These are phyloP conservation scores for Fistulinella prunicolor DNA, from an alignment of 768 basidiomycete species.

Conservation along the genomic window DNA sequence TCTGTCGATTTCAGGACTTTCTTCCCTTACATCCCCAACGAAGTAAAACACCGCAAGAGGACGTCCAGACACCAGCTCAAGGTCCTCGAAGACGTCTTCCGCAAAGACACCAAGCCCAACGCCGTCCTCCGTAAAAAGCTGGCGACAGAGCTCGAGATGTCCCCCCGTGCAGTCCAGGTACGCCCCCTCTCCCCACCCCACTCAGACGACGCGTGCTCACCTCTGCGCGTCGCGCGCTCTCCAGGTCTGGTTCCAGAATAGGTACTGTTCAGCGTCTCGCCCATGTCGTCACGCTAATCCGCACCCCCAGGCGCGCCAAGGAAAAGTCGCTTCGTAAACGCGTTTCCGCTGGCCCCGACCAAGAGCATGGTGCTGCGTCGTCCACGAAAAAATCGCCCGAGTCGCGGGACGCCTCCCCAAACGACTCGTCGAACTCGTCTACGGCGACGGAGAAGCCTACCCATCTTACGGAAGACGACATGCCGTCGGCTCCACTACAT, in stretches of 20 bases:
- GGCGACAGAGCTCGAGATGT: constrained; percentile 84
- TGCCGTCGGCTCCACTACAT: constrained; percentile 1
- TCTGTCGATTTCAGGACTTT: constrained; percentile 79
- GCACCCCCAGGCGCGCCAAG: constrained; percentile 65
- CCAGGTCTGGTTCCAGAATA: constrained; percentile 91
- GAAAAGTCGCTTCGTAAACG: constrained; percentile 68
- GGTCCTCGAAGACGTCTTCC: constrained; percentile 85
- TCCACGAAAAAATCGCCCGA: constrained; percentile 10
- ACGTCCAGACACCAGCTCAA: constrained; percentile 88
- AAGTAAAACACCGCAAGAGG: constrained; percentile 91
- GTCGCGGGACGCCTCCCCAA: constrained; percentile 27
- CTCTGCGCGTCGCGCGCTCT: constrained; percentile 15
- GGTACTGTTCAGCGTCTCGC: constrained; percentile 39
- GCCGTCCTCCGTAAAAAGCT: constrained; percentile 74
- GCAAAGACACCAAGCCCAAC: constrained; percentile 89
- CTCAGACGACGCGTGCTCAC: constrained; percentile 19
- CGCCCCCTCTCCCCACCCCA: constrained; percentile 24
- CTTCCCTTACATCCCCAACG: constrained; percentile 85
- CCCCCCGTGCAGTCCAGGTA: constrained; percentile 92
- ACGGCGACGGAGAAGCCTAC: constrained; percentile 41
- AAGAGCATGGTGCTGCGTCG: constrained; percentile 6
- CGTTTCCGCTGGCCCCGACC: constrained; percentile 31
- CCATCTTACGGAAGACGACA: constrained; percentile 16
- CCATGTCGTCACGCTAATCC: constrained; percentile 10
- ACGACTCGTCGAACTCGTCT: constrained; percentile 32